phyloP scores from a whole-genome alignment of 495 filamentous ascomycete species.

The Rhizodiscina lignyota region DNA sequence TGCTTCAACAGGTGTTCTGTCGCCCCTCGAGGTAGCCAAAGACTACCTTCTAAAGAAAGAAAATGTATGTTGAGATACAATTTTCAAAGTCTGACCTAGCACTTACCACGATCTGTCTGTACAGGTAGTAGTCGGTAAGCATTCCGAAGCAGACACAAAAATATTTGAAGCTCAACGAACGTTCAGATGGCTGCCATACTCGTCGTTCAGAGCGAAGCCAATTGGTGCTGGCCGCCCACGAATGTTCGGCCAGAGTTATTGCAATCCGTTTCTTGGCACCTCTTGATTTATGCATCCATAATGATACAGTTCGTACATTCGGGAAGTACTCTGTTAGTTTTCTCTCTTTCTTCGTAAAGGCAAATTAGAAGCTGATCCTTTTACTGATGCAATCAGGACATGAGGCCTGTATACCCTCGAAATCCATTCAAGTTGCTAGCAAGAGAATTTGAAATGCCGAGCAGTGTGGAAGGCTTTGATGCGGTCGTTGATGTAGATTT shows the following conservation, averaged over 20 bases:
- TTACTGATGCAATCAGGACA: background rate
- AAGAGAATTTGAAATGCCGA: background rate
- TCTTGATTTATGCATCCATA: constrained; percentile 2
- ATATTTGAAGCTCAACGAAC: background rate
- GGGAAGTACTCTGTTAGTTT: constrained; percentile 1
- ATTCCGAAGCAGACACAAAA: background rate
- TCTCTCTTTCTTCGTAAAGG: background rate
- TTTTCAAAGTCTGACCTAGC: background rate
- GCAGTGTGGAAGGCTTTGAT: background rate
- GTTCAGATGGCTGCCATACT: background rate
- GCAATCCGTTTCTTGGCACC: constrained; percentile 1
- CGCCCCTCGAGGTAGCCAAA: too few species aligned
- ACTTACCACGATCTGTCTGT: background rate
- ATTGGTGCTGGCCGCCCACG: background rate
- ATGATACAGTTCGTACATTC: constrained; percentile 3
- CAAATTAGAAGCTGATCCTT: background rate
- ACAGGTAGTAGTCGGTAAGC: background rate
- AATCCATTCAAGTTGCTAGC: background rate
- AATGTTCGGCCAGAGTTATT: background rate
- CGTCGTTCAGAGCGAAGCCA: background rate
- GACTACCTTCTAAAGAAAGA: too few species aligned
- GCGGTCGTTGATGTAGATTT: background rate
- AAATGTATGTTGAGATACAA: too few species aligned
- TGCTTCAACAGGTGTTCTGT: too few species aligned
- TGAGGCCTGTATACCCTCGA: background rate